Percentiles rank a stretch among this genome's conserved stretches.
phyloP scores from a whole-genome alignment of 805 yeast genomes.

The Wickerhamiella musiphila region DNA sequence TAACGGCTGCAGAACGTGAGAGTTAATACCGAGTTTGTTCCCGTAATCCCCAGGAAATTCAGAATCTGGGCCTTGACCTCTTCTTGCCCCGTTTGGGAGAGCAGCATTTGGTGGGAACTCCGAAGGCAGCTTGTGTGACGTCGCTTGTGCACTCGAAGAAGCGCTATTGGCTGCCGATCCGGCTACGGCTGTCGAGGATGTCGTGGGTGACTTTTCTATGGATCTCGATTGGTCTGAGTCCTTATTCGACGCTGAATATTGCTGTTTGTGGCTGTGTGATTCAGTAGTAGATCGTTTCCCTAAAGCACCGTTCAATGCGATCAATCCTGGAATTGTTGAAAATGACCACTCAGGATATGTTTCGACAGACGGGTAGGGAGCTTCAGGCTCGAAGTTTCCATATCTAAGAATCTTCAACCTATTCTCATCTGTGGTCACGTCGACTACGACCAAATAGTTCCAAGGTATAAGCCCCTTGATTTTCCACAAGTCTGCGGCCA shows the following conservation, averaged over 20 bases:
- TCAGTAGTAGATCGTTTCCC: background rate
- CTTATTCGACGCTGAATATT: slow-evolving; percentile 5
- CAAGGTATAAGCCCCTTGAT: slow-evolving; percentile 6
- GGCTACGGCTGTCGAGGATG: too few relatives aligned
- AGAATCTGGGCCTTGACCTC: too few relatives aligned
- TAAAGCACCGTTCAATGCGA: slow-evolving; percentile 27
- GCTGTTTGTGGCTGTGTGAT: background rate
- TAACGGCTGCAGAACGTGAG: slow-evolving; percentile 33
- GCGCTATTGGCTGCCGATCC: too few relatives aligned
- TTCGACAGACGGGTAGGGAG: slow-evolving; percentile 8
- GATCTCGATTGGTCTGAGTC: slow-evolving; percentile 6
- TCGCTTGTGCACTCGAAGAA: too few relatives aligned
- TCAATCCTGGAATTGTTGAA: slow-evolving; percentile 40
- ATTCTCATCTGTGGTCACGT: slow-evolving; percentile 88
- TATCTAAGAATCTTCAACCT: slow-evolving; percentile 59
- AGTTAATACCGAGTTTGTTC: slow-evolving; percentile 27
- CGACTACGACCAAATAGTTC: slow-evolving; percentile 67
- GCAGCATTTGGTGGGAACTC: too few relatives aligned
- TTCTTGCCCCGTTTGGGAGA: too few relatives aligned
- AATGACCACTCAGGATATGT: slow-evolving; percentile 27
- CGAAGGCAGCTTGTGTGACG: too few relatives aligned
- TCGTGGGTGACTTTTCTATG: background rate
- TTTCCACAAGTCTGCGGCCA: slow-evolving; percentile 6
- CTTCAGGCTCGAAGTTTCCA: slow-evolving; percentile 5
- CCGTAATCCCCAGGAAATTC: background rate